Evolutionary conservation across 106 monocot species (phyloP).

Genomic region (Acorus gramineus): DNA sequence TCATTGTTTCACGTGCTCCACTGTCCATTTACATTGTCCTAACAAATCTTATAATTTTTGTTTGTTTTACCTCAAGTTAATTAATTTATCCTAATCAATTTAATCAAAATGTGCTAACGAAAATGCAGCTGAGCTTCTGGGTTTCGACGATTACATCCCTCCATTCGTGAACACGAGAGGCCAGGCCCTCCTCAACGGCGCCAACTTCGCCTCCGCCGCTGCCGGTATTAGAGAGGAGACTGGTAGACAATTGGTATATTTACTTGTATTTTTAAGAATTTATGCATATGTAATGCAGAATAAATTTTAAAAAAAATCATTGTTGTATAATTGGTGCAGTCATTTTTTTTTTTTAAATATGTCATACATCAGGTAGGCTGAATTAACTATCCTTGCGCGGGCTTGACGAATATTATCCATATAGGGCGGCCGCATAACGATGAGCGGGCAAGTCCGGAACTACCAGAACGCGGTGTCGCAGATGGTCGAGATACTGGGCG

Average conservation of each 20-base stretch:
- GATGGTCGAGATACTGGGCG: conserved; percentile 50
- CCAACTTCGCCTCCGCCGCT: conserved; percentile 88
- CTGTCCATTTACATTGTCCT: too few species aligned
- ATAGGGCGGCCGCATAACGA: conserved; percentile 60
- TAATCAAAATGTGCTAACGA: neutral
- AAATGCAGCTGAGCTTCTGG: conserved; percentile 27
- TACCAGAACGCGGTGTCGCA: conserved; percentile 52
- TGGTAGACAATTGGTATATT: conserved; percentile 60
- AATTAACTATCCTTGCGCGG: too few species aligned
- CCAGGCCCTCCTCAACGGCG: conserved; percentile 45
- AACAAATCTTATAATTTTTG: too few species aligned
- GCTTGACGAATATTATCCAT: neutral
- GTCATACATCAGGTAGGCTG: too few species aligned
- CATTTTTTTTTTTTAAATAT: too few species aligned
- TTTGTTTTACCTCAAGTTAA: too few species aligned
- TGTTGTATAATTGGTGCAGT: too few species aligned
- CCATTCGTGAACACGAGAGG: conserved; percentile 43
- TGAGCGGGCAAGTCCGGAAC: conserved; percentile 59
- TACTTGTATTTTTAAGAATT: too few species aligned
- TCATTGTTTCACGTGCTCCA: too few species aligned
- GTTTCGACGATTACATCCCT: conserved; percentile 70
- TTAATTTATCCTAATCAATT: too few species aligned
- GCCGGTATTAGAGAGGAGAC: conserved; percentile 92
- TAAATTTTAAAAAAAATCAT: too few species aligned
- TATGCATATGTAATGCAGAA: too few species aligned